A percentile compares a stretch with the other conserved stretches of the same genome.
These are phyloP conservation scores for Solanum pinnatisectum DNA, from an alignment of 257 asterid genomes.

Conservation along the genomic window DNA sequence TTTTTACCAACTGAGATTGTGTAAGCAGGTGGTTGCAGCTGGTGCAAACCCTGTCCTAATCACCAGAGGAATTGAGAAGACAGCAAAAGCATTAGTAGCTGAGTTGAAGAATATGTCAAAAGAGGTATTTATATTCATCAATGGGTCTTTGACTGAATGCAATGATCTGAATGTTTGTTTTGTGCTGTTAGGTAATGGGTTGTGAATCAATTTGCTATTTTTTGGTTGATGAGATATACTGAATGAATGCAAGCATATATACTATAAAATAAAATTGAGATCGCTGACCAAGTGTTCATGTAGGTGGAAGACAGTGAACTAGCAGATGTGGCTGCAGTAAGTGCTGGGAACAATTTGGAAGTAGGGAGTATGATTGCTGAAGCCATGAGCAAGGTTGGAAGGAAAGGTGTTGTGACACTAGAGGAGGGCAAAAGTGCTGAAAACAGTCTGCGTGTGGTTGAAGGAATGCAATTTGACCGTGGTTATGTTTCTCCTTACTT, in stretches of 20 bases:
- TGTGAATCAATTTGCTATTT: background rate
- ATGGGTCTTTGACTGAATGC: background rate
- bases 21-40: slow-evolving; percentile 83
- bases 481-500: slow-evolving; percentile 90
- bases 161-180: background rate
- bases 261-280: background rate
- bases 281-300: background rate
- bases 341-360: slow-evolving; percentile 95
- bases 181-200: background rate
- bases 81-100: slow-evolving; percentile 84
- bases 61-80: slow-evolving; percentile 93
- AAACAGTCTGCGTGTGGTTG: slow-evolving; percentile 79
- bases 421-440: slow-evolving; percentile 98
- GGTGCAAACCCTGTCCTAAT: slow-evolving; percentile 94
- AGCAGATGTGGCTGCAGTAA: slow-evolving; percentile 97
- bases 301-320: slow-evolving; percentile 95
- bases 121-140: slow-evolving; percentile 42
- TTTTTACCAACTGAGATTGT: background rate
- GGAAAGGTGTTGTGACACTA: slow-evolving; percentile 95
- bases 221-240: background rate
- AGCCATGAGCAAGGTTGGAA: slow-evolving; percentile 93
- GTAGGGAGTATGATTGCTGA: slow-evolving; percentile 94
- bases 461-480: slow-evolving; percentile 98
- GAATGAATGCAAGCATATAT: background rate
- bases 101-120: slow-evolving; percentile 78